Conservation (phyloP, 352 stramenopile species). For the Pythium brachiatum region DNA sequence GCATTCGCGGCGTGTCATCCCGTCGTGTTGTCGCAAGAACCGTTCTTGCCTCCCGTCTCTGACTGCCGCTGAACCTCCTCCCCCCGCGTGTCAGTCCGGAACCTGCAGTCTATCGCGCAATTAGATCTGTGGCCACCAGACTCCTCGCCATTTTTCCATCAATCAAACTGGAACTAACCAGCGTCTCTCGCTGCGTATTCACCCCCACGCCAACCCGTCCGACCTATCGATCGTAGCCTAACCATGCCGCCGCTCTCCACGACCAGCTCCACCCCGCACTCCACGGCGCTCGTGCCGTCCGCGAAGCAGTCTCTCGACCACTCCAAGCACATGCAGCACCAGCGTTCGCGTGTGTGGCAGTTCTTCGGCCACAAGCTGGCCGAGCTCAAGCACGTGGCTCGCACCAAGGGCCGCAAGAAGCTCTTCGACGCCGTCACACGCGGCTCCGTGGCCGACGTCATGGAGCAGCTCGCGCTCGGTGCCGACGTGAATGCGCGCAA, state of each 20-base stretch:
- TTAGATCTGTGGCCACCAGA: slow-evolving; percentile 1
- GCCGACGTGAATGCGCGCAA: slow-evolving; percentile 53
- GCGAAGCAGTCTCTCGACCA: slow-evolving; percentile 34
- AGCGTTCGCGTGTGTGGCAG: slow-evolving; percentile 56
- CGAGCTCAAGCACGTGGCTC: slow-evolving; percentile 50
- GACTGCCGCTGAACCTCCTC: no score
- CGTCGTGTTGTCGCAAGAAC: slow-evolving; percentile 1
- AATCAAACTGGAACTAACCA: slow-evolving; percentile 19
- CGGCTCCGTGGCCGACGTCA: slow-evolving; percentile 51
- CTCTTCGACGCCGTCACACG: slow-evolving; percentile 60
- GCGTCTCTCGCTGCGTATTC: neutral
- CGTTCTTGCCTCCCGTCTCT: neutral
- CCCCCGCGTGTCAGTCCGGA: slow-evolving; percentile 20
- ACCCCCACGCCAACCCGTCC: neutral
- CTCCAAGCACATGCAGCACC: slow-evolving; percentile 25
- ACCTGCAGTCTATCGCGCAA: slow-evolving; percentile 12
- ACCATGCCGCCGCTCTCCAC: slow-evolving; percentile 22
- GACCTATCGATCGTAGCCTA: neutral
- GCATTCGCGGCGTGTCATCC: no score
- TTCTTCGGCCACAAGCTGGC: slow-evolving; percentile 77
- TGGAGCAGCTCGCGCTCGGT: slow-evolving; percentile 59
- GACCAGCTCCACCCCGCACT: slow-evolving; percentile 10
- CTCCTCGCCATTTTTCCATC: slow-evolving; percentile 4
- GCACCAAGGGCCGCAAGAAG: slow-evolving; percentile 50
- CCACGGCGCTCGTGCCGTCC: slow-evolving; percentile 49